Conservation (phyloP, 306 rosid genomes). For the Inga laurina region DNA sequence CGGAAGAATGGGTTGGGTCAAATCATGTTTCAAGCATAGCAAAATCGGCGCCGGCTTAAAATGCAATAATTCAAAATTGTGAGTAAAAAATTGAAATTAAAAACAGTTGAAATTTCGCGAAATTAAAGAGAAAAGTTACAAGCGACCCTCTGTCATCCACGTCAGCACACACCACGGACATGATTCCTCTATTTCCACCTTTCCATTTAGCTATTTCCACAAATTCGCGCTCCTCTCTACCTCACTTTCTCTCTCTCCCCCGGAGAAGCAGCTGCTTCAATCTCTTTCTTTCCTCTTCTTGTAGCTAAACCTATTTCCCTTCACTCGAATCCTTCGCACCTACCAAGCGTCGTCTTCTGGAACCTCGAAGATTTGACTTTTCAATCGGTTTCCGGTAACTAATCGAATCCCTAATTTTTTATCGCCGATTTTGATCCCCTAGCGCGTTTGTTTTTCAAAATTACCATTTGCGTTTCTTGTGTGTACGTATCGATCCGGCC, state of each 20-base stretch:
- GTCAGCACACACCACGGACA: conserved; percentile 29
- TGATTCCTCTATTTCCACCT: conserved; percentile 18
- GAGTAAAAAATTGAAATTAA: background rate
- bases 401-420: conserved; percentile 33
- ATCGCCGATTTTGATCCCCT: conserved; percentile 11
- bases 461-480: background rate
- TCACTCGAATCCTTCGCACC: conserved; percentile 25
- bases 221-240: background rate
- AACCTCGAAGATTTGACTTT: conserved; percentile 23
- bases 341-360: background rate
- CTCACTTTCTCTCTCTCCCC: conserved; percentile 34
- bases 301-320: conserved; percentile 11
- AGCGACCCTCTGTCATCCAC: conserved; percentile 43
- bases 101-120: background rate
- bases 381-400: conserved; percentile 34
- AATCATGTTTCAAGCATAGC: conserved; percentile 11
- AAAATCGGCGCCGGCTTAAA: conserved; percentile 44
- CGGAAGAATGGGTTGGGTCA: conserved; percentile 1
- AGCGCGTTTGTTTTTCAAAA: conserved; percentile 2
- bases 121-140: background rate
- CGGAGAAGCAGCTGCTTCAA: conserved; percentile 31
- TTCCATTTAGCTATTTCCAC: background rate
- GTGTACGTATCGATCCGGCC: conserved; percentile 22
- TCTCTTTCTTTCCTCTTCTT: conserved; percentile 12
- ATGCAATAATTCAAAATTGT: background rate